These are phyloP conservation scores for Dactylellina parvicollis DNA, from an alignment of 2,329 filamentous ascomycete species.

Conservation along the genomic window DNA sequence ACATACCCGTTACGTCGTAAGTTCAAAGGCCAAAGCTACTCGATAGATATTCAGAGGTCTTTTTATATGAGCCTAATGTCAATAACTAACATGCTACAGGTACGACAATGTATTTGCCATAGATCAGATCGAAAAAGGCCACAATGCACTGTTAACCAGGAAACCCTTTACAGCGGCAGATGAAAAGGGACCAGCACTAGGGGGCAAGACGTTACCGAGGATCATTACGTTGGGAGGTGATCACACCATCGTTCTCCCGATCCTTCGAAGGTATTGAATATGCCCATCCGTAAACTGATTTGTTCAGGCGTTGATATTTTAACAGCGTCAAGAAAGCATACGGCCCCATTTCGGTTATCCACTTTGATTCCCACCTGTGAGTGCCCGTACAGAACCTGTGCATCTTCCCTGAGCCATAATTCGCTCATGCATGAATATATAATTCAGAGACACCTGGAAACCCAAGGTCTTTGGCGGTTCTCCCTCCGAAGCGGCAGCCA, in stretches of 20 bases:
- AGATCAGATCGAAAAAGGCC: slow-evolving; percentile 84
- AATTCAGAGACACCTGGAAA: slow-evolving; percentile 70
- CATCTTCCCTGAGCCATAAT: too few species aligned
- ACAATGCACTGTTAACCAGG: slow-evolving; percentile 78
- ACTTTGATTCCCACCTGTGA: slow-evolving; percentile 70
- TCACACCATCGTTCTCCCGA: slow-evolving; percentile 71
- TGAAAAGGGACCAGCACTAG: slow-evolving; percentile 73
- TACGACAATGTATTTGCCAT: slow-evolving; percentile 86
- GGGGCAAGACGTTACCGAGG: slow-evolving; percentile 79
- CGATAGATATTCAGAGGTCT: too few species aligned
- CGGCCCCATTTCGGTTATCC: slow-evolving; percentile 71
- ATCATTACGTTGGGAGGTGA: slow-evolving; percentile 79
- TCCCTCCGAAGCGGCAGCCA: slow-evolving; percentile 76
- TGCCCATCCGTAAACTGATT: not conserved
- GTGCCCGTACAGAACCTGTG: too few species aligned
- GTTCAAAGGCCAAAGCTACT: slow-evolving; percentile 59
- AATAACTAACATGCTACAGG: slow-evolving; percentile 61
- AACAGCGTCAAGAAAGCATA: slow-evolving; percentile 69
- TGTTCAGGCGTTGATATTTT: not conserved
- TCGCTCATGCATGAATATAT: slow-evolving; percentile 55
- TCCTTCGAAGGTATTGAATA: slow-evolving; percentile 64
- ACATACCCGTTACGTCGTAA: slow-evolving; percentile 85
- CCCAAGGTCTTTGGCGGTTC: slow-evolving; percentile 88
- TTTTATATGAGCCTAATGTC: too few species aligned
- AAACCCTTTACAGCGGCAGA: slow-evolving; percentile 74